phyloP scores from a whole-genome alignment of 2,329 filamentous ascomycete species.

The Hypoxylon sp. region DNA sequence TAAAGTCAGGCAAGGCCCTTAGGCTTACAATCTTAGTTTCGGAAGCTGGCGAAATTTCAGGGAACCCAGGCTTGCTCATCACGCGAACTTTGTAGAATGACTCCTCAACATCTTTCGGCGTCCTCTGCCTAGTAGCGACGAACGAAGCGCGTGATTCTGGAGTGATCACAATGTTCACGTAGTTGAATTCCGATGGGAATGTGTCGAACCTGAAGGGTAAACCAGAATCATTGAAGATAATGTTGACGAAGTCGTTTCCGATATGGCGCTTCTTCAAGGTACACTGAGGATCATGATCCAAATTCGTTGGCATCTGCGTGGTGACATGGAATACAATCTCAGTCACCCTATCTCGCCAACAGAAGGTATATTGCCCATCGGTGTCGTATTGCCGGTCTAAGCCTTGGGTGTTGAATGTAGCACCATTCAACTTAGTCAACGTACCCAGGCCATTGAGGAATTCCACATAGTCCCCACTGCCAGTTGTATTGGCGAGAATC shows the following conservation, averaged over 20 bases:
- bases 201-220: conserved; percentile 88
- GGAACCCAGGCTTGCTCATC: conserved; percentile 88
- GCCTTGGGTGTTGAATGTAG: conserved; percentile 93
- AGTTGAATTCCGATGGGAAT: conserved; percentile 95
- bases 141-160: conserved; percentile 86
- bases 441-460: conserved; percentile 88
- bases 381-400: conserved; percentile 81
- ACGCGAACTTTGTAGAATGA: conserved; percentile 91
- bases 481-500: conserved; percentile 87
- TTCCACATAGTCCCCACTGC: conserved; percentile 87
- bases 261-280: conserved; percentile 94
- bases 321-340: conserved; percentile 97
- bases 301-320: conserved; percentile 95
- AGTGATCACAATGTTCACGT: conserved; percentile 95
- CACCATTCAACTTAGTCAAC: conserved; percentile 82
- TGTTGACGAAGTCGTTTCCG: conserved; percentile 97
- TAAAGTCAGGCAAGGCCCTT: conserved; percentile 84
- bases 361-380: conserved; percentile 90
- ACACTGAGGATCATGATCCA: conserved; percentile 79
- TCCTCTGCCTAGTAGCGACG: conserved; percentile 65
- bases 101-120: conserved; percentile 56
- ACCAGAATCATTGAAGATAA: conserved; percentile 98
- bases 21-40: conserved; percentile 91
- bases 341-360: conserved; percentile 94
- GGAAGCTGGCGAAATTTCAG: conserved; percentile 89